Evolutionary conservation across 345 rosid species (phyloP).

Genomic region (Luvunga scandens): DNA sequence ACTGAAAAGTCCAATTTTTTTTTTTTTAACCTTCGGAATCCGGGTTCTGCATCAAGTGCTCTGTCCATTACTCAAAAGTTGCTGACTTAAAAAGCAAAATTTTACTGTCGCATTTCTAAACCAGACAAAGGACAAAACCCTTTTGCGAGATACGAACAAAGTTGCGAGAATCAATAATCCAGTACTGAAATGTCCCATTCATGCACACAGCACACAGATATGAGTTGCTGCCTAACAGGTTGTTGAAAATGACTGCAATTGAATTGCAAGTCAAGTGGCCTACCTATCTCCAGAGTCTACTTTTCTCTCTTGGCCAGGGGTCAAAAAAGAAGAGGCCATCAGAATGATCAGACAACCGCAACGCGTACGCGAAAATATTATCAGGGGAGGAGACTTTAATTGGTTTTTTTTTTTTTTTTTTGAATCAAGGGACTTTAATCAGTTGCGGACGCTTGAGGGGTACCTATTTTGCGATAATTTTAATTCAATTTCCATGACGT

Average conservation of each 20-base stretch:
- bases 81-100: background rate
- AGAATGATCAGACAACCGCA: slow-evolving; percentile 1
- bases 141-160: slow-evolving; percentile 18
- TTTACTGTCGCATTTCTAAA: slow-evolving; percentile 6
- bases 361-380: background rate
- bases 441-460: background rate
- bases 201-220: slow-evolving; percentile 1
- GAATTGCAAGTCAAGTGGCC: background rate
- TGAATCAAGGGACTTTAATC: background rate
- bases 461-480: background rate
- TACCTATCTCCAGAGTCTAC: background rate
- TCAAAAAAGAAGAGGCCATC: background rate
- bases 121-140: slow-evolving; percentile 7
- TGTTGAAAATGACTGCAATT: slow-evolving; percentile 24
- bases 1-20: background rate
- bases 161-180: slow-evolving; percentile 17
- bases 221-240: slow-evolving; percentile 17
- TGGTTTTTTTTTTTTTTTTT: too few species aligned
- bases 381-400: slow-evolving; percentile 6
- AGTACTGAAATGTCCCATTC: slow-evolving; percentile 18
- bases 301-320: background rate
- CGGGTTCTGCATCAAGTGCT: slow-evolving; percentile 13
- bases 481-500: slow-evolving; percentile 6
- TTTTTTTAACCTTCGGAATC: background rate
- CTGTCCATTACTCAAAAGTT: background rate